Conservation (phyloP, 768 basidiomycete species). For the Vishniacozyma victoriae region DNA sequence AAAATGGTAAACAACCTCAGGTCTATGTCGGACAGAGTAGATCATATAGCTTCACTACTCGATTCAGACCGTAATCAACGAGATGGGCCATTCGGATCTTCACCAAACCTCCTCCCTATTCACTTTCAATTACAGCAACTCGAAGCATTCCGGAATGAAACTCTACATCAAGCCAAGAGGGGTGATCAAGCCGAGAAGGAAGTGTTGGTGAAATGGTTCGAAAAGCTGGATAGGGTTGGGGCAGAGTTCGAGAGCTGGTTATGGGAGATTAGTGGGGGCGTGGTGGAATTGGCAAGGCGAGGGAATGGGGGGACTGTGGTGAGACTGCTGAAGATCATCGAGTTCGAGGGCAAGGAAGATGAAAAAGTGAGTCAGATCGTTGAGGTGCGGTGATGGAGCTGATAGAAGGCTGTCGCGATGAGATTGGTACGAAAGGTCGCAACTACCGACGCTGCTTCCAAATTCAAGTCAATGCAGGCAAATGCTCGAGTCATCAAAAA, state of each 20-base stretch:
- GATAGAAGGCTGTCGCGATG: slow-evolving; percentile 75
- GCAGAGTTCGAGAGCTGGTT: slow-evolving; percentile 80
- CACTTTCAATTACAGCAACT: slow-evolving; percentile 89
- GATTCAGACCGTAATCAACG: slow-evolving; percentile 67
- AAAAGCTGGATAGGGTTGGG: slow-evolving; percentile 72
- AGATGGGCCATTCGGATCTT: slow-evolving; percentile 59
- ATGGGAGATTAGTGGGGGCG: slow-evolving; percentile 49
- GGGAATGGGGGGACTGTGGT: slow-evolving; percentile 83
- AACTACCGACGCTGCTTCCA: slow-evolving; percentile 84
- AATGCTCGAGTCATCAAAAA: slow-evolving; percentile 90
- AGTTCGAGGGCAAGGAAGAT: slow-evolving; percentile 86
- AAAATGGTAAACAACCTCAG: slow-evolving; percentile 90
- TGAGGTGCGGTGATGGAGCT: slow-evolving; percentile 1
- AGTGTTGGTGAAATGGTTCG: slow-evolving; percentile 59
- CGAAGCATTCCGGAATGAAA: slow-evolving; percentile 88
- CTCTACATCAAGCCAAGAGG: slow-evolving; percentile 82
- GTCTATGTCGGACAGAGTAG: slow-evolving; percentile 83
- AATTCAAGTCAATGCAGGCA: slow-evolving; percentile 88
- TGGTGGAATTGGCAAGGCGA: slow-evolving; percentile 59
- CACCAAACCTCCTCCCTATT: slow-evolving; percentile 78
- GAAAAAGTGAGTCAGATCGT: slow-evolving; percentile 63
- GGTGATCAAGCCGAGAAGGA: slow-evolving; percentile 66
- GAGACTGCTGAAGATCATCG: slow-evolving; percentile 84
- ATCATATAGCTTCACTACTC: slow-evolving; percentile 71
- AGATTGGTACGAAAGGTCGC: slow-evolving; percentile 89